These are phyloP conservation scores for Tillandsia leiboldiana DNA, from an alignment of 176 grass and related monocot species.

Conservation along the genomic window DNA sequence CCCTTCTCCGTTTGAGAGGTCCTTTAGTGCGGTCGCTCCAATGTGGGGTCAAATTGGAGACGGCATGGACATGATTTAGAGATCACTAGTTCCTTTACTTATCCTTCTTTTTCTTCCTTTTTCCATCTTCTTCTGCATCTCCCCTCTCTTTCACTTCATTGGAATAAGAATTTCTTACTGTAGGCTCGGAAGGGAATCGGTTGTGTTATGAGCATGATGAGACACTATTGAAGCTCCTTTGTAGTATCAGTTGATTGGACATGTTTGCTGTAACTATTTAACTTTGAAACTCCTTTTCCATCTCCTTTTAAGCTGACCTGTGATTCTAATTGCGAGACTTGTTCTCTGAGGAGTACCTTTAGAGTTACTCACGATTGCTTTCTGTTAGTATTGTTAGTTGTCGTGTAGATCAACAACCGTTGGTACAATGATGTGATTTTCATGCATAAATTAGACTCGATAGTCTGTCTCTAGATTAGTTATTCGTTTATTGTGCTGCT, in stretches of 20 bases:
- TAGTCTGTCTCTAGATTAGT: not conserved
- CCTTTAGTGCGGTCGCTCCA: conserved; percentile 55
- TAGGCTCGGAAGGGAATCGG: conserved; percentile 33
- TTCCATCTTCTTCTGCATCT: conserved; percentile 27
- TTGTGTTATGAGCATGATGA: conserved; percentile 51
- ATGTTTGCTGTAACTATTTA: conserved; percentile 44
- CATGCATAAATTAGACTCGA: not conserved
- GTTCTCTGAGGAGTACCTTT: not conserved
- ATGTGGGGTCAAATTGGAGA: conserved; percentile 82
- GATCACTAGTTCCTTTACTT: conserved; percentile 42
- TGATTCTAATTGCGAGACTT: not conserved
- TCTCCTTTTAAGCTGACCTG: conserved; percentile 9
- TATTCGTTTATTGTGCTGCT: not conserved
- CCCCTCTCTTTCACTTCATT: conserved; percentile 31
- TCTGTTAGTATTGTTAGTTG: not conserved
- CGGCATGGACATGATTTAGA: conserved; percentile 98
- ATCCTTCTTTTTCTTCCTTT: not conserved
- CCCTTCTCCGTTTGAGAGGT: conserved; percentile 87
- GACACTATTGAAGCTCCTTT: conserved; percentile 45
- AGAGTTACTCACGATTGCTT: not conserved
- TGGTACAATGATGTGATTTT: not conserved
- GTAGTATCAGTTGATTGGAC: conserved; percentile 39
- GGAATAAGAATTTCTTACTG: conserved; percentile 44
- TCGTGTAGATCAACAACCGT: not conserved
- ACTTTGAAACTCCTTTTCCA: conserved; percentile 31